These are phyloP conservation scores for Cynara cardunculus DNA, from an alignment of 129 eudicot species.

Conservation along the genomic window DNA sequence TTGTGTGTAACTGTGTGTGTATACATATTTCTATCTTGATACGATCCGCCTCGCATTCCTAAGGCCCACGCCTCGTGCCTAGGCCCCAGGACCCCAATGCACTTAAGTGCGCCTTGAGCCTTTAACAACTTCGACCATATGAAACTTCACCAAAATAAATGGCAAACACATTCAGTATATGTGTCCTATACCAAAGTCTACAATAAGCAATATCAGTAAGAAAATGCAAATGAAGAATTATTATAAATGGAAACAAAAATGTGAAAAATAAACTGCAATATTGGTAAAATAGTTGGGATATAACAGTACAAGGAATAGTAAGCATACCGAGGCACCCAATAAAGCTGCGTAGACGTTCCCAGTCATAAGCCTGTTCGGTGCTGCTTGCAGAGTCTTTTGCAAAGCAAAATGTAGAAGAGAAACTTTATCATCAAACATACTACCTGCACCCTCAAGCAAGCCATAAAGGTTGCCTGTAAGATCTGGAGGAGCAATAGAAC, in stretches of 20 bases:
- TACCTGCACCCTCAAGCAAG: constrained; percentile 72
- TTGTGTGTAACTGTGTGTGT: no score
- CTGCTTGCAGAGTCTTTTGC: constrained; percentile 92
- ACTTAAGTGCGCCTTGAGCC: no score
- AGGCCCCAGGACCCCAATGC: no score
- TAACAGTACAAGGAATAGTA: neutral
- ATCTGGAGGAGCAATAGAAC: constrained; percentile 46
- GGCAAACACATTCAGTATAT: neutral
- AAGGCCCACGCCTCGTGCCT: no score
- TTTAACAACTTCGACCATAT: no score
- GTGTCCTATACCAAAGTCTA: neutral
- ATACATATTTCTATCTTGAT: no score
- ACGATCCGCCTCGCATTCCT: no score
- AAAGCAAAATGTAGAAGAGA: constrained; percentile 82
- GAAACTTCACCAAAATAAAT: neutral
- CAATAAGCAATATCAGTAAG: neutral
- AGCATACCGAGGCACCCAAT: constrained; percentile 82
- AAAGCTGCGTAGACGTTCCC: constrained; percentile 57
- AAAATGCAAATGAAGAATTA: neutral
- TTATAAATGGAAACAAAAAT: neutral
- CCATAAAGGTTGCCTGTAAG: constrained; percentile 48
- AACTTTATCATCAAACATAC: constrained; percentile 92
- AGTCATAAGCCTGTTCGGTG: constrained; percentile 89
- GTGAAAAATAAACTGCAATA: neutral
- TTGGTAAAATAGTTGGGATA: neutral